Base-by-base conservation (phyloP, 495 filamentous ascomycete species). In the Parathielavia hyrcaniae region DNA sequence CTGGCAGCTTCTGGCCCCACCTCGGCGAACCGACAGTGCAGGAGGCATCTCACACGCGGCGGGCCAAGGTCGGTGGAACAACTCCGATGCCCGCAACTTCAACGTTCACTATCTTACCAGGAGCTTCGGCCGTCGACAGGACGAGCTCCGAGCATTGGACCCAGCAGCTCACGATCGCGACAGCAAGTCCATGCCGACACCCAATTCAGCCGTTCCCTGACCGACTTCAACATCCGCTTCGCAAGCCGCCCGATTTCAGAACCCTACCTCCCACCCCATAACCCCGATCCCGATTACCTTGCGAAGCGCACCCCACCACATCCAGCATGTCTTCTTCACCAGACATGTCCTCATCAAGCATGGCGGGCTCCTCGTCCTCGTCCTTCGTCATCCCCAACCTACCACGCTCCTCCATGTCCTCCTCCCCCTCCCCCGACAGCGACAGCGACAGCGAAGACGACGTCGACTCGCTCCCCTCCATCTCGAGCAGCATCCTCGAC, bases 401-500 rank as follows among this genome's bases (percentile, higher is more conserved):
- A 56, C 61, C 64, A 26, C 58, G 71, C 11, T 65, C 70, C 17
- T 70, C 72, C 59, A 79, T 80, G 53, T 74, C 80, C 26, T 30
- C 26, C 26, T 30, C 26, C 26, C 26, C 26, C 26, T 2, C 2
- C 26, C 2, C 3, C 61, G 79, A 79, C 53, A 39, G 40, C 26
- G 26, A 30, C 26, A 30, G 26, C 61, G 79, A 79, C 53, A 39
- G 40, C n/a, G 76, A 81, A 49, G 86, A 89, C 59, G 88, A 91
- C 5, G 68, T 91, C 66, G 86, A 89, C 60, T 93, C 89, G 14
- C 80, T 95, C 4, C 86, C 89, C 38, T 91, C 88, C 47, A 81
- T 84, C 57, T 80, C 84, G 38, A 86, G 82, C 61, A 75, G 80
- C 30, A 75, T 77, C 38, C 83, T 85, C 53, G 74, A 78, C 54